phyloP scores from a whole-genome alignment of 1,284 basidiomycete species.

The Tilletia caries region DNA sequence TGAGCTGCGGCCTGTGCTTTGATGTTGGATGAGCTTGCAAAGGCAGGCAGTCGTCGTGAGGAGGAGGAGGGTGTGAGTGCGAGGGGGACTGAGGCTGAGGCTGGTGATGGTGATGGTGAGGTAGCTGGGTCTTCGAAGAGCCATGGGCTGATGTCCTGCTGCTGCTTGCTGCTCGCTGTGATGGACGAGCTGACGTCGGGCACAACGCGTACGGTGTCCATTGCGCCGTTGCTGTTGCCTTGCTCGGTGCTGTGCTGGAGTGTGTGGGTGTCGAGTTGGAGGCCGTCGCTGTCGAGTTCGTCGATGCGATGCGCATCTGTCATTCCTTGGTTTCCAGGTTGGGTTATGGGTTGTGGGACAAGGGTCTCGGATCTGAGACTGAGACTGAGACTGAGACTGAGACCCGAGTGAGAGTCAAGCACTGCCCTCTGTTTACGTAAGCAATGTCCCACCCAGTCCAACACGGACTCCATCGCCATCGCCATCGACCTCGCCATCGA shows the following conservation, averaged over 20 bases:
- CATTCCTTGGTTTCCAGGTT: no score
- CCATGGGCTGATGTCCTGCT: constrained; percentile 39
- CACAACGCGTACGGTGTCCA: constrained; percentile 1
- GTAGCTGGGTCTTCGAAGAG: constrained; percentile 26
- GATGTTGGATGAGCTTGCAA: constrained; percentile 1
- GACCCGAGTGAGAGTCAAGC: no score
- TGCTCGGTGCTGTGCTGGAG: neutral
- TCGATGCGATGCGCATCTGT: neutral
- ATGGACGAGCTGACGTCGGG: constrained; percentile 4
- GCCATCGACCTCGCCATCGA: no score
- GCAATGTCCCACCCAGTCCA: neutral
- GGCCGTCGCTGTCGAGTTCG: neutral
- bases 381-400: no score
- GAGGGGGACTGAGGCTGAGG: constrained; percentile 16
- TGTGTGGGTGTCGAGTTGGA: neutral
- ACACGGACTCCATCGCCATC: neutral
- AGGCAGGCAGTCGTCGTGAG: no score
- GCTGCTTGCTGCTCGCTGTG: constrained; percentile 12
- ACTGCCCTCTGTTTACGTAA: no score
- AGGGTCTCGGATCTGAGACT: no score
- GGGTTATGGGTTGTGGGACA: no score
- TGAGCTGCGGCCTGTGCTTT: neutral
- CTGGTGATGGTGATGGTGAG: neutral
- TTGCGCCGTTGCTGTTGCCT: neutral
- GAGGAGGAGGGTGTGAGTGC: no score